These are phyloP conservation scores for Diaporthe amygdali DNA, from an alignment of 2,329 filamentous ascomycete species.

Conservation along the genomic window DNA sequence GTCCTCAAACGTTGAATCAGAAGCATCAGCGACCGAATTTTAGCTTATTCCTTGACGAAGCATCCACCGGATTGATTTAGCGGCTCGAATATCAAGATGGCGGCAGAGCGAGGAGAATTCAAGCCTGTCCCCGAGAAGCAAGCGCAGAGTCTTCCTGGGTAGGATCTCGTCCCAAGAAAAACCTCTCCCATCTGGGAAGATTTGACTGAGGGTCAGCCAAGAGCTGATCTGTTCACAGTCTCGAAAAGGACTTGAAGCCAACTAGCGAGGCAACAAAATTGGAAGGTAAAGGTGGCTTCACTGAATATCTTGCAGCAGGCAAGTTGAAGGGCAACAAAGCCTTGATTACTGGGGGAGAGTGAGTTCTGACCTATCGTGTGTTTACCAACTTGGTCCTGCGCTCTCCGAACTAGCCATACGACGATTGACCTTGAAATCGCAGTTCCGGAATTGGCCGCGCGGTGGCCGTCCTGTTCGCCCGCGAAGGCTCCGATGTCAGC, in stretches of 20 bases:
- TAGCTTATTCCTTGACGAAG: no score
- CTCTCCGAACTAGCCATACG: background rate
- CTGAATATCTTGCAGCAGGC: slow-evolving; percentile 48
- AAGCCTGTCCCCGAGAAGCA: slow-evolving; percentile 32
- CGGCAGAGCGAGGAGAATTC: slow-evolving; percentile 36
- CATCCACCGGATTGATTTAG: no score
- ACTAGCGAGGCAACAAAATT: slow-evolving; percentile 45
- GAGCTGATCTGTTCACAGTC: slow-evolving; percentile 28
- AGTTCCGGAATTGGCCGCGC: slow-evolving; percentile 61
- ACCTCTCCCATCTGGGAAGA: no score
- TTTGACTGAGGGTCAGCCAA: background rate
- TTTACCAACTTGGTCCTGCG: background rate
- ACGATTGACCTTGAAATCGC: background rate
- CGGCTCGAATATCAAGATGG: background rate
- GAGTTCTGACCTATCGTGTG: slow-evolving; percentile 29
- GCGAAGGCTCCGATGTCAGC: slow-evolving; percentile 61
- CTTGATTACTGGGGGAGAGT: slow-evolving; percentile 63
- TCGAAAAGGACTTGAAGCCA: slow-evolving; percentile 44
- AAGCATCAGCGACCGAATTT: no score
- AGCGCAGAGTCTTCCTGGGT: background rate
- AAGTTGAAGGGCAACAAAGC: slow-evolving; percentile 57
- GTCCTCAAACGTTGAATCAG: background rate
- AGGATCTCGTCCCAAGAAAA: no score
- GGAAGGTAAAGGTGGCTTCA: slow-evolving; percentile 42
- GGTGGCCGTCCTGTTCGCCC: slow-evolving; percentile 60